Evolutionary conservation across 2,329 filamentous ascomycete genomes (phyloP), one percentile per base, ranked within the genome.

Genomic region (Fusarium pseudograminearum): DNA sequence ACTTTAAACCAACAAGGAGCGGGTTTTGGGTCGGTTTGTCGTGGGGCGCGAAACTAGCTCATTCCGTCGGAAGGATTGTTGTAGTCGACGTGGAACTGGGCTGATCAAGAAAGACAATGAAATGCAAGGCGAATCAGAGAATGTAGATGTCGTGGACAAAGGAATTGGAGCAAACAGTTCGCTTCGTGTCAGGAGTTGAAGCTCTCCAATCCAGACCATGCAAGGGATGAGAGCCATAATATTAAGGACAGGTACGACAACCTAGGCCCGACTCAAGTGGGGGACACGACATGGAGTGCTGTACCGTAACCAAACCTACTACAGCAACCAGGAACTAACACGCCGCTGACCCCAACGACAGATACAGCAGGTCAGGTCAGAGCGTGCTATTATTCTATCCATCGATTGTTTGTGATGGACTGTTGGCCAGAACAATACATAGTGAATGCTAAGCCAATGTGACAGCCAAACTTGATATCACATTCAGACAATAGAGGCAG

Each of bases 21-120:
- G 64, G 67, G 63, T 61, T 70, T 62, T 44, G 54, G 54, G 67
- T 67, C 46, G 59, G 38, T 58, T 70, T 55, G 31, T 70, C 63
- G 67, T 70, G 67, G 67, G 67, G 67, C 65, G 50, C 54, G 55
- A 56, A 70, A 65, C 67, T 70, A 70, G 67, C 67, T 65, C 67
- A 65, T 70, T 68, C 67, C 67, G 67, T 46, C 57, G 53, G 44
- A 50, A 64, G 57, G 52, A 67, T 67, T 41, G 30, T 67, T 41
- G 30, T 22, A 63, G 22, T 63, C 54, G 31, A 45, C 40, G 31
- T 48, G 14, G 30, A 38, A 31, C 33, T 53, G 42, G 44, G 42
- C 26, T 36, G 47, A 38, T 47, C 22, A n/a, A n/a, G 30, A 41
- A 30, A 30, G 12, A 44, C 31, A 24, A 26, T 42, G 41, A 14